phyloP scores from a whole-genome alignment of 139 green algal genomes.

The Limnomonas spitsbergensis region DNA sequence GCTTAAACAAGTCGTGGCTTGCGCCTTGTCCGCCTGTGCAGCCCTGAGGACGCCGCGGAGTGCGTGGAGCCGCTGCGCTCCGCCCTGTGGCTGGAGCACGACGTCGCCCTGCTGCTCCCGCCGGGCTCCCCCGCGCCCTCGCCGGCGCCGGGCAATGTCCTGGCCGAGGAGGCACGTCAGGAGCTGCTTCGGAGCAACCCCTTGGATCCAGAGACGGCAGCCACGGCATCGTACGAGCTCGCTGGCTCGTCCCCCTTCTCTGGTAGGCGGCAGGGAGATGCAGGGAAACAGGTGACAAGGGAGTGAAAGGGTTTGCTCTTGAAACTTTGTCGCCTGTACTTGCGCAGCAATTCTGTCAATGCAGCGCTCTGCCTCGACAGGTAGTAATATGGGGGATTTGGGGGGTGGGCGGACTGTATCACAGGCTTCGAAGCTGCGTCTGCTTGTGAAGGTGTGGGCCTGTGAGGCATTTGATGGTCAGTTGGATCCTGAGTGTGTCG shows the following conservation, averaged over 20 bases:
- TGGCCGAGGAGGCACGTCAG: neutral
- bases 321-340: neutral
- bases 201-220: neutral
- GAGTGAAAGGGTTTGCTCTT: neutral
- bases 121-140: conserved; percentile 25
- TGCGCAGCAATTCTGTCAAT: neutral
- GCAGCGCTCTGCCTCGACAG: neutral
- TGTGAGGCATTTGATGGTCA: no score
- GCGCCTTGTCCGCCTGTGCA: no score
- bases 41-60: conserved; percentile 35
- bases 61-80: conserved; percentile 54
- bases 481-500: no score
- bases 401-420: no score
- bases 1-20: no score
- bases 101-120: conserved; percentile 75
- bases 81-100: conserved; percentile 76
- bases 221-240: conserved; percentile 14
- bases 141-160: neutral
- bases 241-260: conserved; percentile 24
- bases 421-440: neutral
- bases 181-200: conserved; percentile 11
- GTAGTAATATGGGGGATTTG: no score
- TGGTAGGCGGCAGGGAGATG: conserved; percentile 6
- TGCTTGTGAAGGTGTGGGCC: no score
- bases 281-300: neutral